These are phyloP conservation scores for Penicillium bovifimosum DNA, from an alignment of 495 filamentous ascomycete genomes.

Conservation along the genomic window DNA sequence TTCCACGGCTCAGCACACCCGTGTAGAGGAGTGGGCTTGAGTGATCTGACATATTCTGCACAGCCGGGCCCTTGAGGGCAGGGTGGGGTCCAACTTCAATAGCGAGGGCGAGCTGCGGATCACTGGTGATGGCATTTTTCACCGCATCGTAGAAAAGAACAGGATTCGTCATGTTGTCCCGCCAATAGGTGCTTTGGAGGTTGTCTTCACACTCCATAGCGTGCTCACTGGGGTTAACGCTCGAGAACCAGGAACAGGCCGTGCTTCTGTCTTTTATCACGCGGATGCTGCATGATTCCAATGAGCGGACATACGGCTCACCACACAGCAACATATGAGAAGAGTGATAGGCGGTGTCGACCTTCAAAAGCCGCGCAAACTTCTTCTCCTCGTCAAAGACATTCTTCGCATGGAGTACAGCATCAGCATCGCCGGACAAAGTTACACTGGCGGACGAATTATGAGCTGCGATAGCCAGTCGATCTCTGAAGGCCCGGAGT, in stretches of 20 bases:
- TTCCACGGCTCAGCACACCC: conserved; percentile 28
- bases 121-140: background rate
- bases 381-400: conserved; percentile 3
- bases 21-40: conserved; percentile 28
- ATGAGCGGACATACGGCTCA: conserved; percentile 31
- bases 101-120: conserved; percentile 15
- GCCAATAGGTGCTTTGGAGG: conserved; percentile 5
- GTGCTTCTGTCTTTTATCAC: background rate
- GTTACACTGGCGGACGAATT: conserved; percentile 32
- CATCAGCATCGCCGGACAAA: conserved; percentile 27
- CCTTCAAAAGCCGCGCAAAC: conserved; percentile 34
- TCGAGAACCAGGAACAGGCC: conserved; percentile 1
- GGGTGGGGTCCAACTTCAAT: conserved; percentile 50
- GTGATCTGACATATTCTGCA: conserved; percentile 18
- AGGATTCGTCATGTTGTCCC: conserved; percentile 3
- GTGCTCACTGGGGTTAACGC: conserved; percentile 4
- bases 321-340: conserved; percentile 33
- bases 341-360: conserved; percentile 34
- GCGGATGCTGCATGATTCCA: conserved; percentile 13
- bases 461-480: conserved; percentile 19
- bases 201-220: background rate
- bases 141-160: conserved; percentile 8
- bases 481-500: background rate
- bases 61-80: conserved; percentile 34
- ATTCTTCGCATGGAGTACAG: conserved; percentile 18